Conservation (phyloP, 2,329 filamentous ascomycete genomes). For the Drechslerella coelobrocha region DNA sequence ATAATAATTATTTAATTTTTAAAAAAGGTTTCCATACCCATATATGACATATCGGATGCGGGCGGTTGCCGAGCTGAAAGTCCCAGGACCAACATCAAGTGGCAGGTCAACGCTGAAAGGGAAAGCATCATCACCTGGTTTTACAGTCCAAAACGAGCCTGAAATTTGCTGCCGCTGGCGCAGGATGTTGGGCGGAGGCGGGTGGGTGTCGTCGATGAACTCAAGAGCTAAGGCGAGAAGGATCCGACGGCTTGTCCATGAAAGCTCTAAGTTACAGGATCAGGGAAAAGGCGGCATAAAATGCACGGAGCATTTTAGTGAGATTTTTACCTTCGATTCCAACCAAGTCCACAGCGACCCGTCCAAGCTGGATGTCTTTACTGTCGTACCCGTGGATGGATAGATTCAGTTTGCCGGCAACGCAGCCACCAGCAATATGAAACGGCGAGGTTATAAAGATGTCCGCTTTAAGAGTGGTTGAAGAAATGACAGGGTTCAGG, state of each 20-base stretch:
- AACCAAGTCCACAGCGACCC: slow-evolving; percentile 53
- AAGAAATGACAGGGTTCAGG: slow-evolving; percentile 23
- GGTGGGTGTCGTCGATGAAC: slow-evolving; percentile 54
- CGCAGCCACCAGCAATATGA: slow-evolving; percentile 51
- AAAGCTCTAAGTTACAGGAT: slow-evolving; percentile 50
- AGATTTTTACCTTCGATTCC: slow-evolving; percentile 53
- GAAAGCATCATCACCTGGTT: slow-evolving; percentile 50
- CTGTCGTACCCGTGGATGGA: slow-evolving; percentile 46
- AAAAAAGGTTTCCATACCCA: slow-evolving; percentile 45
- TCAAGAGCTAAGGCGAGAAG: slow-evolving; percentile 53
- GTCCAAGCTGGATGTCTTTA: slow-evolving; percentile 52
- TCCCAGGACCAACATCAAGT: slow-evolving; percentile 52
- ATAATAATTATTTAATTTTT: too few species aligned
- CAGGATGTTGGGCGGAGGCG: slow-evolving; percentile 52
- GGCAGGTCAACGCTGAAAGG: slow-evolving; percentile 53
- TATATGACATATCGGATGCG: slow-evolving; percentile 54
- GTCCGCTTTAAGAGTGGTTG: slow-evolving; percentile 22
- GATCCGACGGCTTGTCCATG: slow-evolving; percentile 52
- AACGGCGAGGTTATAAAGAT: slow-evolving; percentile 45
- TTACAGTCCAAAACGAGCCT: slow-evolving; percentile 53
- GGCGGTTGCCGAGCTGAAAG: slow-evolving; percentile 52
- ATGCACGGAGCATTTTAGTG: not conserved
- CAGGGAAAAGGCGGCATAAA: slow-evolving; percentile 1
- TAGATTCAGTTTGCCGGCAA: slow-evolving; percentile 54
- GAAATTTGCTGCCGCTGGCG: slow-evolving; percentile 46